These are phyloP conservation scores for Mycosphaerella sp. DNA, from an alignment of 2,329 filamentous ascomycete species.

Conservation along the genomic window DNA sequence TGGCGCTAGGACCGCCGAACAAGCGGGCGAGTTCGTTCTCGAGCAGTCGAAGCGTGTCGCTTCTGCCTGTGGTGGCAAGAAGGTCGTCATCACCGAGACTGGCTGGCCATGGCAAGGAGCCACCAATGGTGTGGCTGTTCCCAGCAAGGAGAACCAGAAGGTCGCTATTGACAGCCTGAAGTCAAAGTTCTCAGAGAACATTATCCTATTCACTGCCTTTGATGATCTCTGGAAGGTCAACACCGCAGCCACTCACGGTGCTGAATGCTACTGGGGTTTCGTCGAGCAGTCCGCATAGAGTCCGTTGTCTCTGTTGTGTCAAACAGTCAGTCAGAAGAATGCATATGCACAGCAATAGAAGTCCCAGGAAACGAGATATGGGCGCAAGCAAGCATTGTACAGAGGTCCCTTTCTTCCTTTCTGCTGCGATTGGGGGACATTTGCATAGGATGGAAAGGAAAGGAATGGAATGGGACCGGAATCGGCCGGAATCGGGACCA, in stretches of 20 bases:
- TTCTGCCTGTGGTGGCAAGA: slow-evolving; percentile 50
- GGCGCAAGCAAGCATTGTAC: slow-evolving; percentile 4
- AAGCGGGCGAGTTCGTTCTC: slow-evolving; percentile 62
- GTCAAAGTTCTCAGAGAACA: slow-evolving; percentile 50
- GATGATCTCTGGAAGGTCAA: slow-evolving; percentile 74
- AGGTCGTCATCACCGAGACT: slow-evolving; percentile 70
- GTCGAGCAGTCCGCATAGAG: slow-evolving; percentile 9
- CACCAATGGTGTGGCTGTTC: slow-evolving; percentile 62
- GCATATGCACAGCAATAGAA: slow-evolving; percentile 8
- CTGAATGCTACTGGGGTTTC: slow-evolving; percentile 67
- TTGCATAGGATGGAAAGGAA: slow-evolving; percentile 7
- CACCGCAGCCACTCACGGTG: slow-evolving; percentile 55
- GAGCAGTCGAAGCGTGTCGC: slow-evolving; percentile 48
- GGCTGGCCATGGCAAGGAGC: slow-evolving; percentile 73
- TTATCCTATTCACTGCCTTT: slow-evolving; percentile 73
- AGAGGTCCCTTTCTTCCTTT: slow-evolving; percentile 3
- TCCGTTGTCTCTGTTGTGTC: not conserved
- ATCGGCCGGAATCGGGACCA: not conserved
- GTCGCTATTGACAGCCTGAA: slow-evolving; percentile 61
- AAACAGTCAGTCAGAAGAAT: not conserved
- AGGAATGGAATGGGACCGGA: not conserved
- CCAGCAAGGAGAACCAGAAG: slow-evolving; percentile 60
- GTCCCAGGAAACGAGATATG: slow-evolving; percentile 7
- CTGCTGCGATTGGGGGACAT: slow-evolving; percentile 1
- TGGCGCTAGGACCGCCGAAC: slow-evolving; percentile 49